Evolutionary conservation across 169 alveolate species (phyloP), one percentile per base, ranked within the genome.

Genomic region (Cryptosporidium muris): DNA sequence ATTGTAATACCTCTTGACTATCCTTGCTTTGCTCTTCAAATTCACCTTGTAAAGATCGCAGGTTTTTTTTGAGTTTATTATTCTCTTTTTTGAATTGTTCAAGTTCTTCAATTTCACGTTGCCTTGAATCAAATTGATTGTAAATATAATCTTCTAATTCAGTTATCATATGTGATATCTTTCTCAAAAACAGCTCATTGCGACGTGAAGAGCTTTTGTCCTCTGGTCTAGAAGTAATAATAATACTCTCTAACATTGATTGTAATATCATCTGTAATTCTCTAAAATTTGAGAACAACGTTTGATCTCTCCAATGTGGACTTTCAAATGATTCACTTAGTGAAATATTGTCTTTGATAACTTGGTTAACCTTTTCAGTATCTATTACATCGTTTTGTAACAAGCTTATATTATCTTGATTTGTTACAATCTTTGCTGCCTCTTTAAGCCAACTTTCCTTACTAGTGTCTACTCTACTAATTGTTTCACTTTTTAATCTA

Each of bases 221-320:
- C 5, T 38, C 85, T 0, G 47, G 34, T 16, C 16, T 12, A 40
- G 85, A 74, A 43, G 34, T 11, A 6, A 74, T 34, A 53, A 62
- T 56, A 37, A 74, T 63, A 25, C 85, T 12, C n/a, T 74, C 85
- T 42, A 58, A 9, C 38, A 74, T 56, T 48, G 40, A 53, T 62
- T 74, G 85, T 16, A 74, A 51, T 54, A 68, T 58, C 16, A 74
- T 74, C 42, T 74, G 85, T 36, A 74, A 60, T 8, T 74, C 85
- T 58, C 85, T 74, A 62, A 74, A 74, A 25, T 74, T 74, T 14
- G 85, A 74, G 62, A 74, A 74, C 85, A 74, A 58, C 4, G 85
- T 74, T 60, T 74, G 85, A 37, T 40, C 64, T 74, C 60, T 74
- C 85, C 85, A 74, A 58, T 66, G 85, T 3, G 60, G 12, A 16